Evolutionary conservation across 192 early-diverging fungal genomes (phyloP).

Genomic region (Coemansia sp.): DNA sequence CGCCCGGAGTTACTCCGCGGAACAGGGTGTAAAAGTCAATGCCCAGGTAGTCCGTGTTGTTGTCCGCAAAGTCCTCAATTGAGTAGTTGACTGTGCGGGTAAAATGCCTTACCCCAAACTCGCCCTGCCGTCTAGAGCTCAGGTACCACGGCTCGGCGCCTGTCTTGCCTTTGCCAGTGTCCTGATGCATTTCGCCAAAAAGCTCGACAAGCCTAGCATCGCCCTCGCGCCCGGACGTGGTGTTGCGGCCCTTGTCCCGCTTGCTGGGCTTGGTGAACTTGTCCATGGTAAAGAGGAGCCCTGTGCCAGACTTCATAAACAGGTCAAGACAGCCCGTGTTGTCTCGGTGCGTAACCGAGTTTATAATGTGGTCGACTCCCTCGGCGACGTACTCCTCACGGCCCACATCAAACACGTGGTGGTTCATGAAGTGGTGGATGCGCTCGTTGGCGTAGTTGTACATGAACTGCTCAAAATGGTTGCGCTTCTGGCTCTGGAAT

Average conservation of each 20-base stretch:
- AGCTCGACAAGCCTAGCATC: slow-evolving; percentile 34
- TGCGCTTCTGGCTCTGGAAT: slow-evolving; percentile 60
- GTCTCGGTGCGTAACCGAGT: slow-evolving; percentile 57
- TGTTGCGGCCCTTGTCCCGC: slow-evolving; percentile 34
- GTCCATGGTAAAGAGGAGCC: slow-evolving; percentile 75
- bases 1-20: slow-evolving; percentile 55
- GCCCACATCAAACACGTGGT: slow-evolving; percentile 69
- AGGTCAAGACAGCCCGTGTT: slow-evolving; percentile 72
- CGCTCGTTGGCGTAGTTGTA: slow-evolving; percentile 90
- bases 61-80: slow-evolving; percentile 60
- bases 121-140: slow-evolving; percentile 27
- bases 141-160: slow-evolving; percentile 28
- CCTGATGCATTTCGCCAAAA: slow-evolving; percentile 31
- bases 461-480: slow-evolving; percentile 59
- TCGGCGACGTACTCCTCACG: slow-evolving; percentile 61
- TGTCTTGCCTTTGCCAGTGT: slow-evolving; percentile 17
- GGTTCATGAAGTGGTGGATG: slow-evolving; percentile 70
- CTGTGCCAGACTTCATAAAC: slow-evolving; percentile 66
- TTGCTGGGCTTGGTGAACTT: slow-evolving; percentile 53
- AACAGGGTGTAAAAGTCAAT: slow-evolving; percentile 83
- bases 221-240: slow-evolving; percentile 34
- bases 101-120: slow-evolving; percentile 83
- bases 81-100: slow-evolving; percentile 62
- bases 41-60: slow-evolving; percentile 73
- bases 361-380: slow-evolving; percentile 55